Conservation (phyloP, 2,329 filamentous ascomycete species). For the Xylariaceae sp. region DNA sequence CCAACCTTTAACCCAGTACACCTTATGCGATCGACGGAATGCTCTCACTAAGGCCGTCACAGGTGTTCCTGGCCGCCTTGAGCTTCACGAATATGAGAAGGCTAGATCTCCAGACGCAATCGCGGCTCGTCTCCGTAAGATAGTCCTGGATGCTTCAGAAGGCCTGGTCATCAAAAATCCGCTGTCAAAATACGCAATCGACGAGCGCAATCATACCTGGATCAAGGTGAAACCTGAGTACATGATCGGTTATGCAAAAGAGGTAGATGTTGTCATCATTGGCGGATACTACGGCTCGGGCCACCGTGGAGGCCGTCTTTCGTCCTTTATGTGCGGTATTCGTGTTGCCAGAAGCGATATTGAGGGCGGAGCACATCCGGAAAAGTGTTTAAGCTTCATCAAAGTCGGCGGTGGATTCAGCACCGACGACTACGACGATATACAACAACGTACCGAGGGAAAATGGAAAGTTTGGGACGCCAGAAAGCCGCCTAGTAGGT, state of each 20-base stretch:
- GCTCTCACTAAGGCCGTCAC: slow-evolving; percentile 70
- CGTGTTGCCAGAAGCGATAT: slow-evolving; percentile 68
- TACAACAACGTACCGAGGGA: slow-evolving; percentile 79
- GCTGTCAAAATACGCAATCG: slow-evolving; percentile 77
- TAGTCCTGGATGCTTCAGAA: slow-evolving; percentile 83
- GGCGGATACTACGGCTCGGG: slow-evolving; percentile 93
- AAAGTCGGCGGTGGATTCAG: slow-evolving; percentile 95
- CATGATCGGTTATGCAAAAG: slow-evolving; percentile 94
- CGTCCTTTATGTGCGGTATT: slow-evolving; percentile 87
- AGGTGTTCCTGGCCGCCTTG: slow-evolving; percentile 69
- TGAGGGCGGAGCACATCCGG: slow-evolving; percentile 53
- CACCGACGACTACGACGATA: slow-evolving; percentile 76
- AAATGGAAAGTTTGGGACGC: slow-evolving; percentile 88
- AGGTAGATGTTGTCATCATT: slow-evolving; percentile 82
- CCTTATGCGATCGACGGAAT: slow-evolving; percentile 71
- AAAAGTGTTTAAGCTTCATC: slow-evolving; percentile 91
- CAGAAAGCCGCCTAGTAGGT: slow-evolving; percentile 69
- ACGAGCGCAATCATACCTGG: slow-evolving; percentile 92
- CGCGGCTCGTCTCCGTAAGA: slow-evolving; percentile 72
- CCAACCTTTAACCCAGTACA: slow-evolving; percentile 73
- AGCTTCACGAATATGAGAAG: slow-evolving; percentile 70
- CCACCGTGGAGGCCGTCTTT: slow-evolving; percentile 73
- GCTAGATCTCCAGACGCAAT: slow-evolving; percentile 68
- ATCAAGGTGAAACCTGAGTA: slow-evolving; percentile 99
- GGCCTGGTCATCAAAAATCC: slow-evolving; percentile 94